Percentiles rank a stretch among this genome's conserved stretches.
These are phyloP conservation scores for Rozella allomycis DNA, from an alignment of 371 early-diverging fungal species.

Conservation along the genomic window DNA sequence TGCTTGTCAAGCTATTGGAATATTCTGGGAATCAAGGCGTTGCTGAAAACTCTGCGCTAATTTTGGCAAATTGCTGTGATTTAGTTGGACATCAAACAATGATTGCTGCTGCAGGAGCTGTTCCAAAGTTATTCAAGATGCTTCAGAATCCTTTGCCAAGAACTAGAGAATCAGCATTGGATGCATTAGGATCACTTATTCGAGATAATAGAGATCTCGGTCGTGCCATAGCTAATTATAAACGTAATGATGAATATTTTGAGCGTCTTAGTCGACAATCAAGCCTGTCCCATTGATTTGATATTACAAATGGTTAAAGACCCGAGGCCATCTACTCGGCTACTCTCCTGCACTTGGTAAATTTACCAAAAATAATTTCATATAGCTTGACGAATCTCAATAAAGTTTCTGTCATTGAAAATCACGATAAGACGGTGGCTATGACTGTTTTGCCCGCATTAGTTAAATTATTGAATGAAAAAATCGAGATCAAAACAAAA, in stretches of 20 bases:
- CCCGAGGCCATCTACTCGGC: constrained; percentile 36
- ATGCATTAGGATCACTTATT: constrained; percentile 43
- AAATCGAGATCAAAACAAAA: constrained; percentile 20
- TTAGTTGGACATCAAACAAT: constrained; percentile 33
- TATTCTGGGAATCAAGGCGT: constrained; percentile 2
- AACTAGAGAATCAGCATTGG: constrained; percentile 54
- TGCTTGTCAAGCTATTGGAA: too few relatives aligned
- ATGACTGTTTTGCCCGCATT: constrained; percentile 42
- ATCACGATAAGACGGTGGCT: constrained; percentile 30
- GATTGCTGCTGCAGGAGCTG: constrained; percentile 32
- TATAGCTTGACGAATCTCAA: not conserved
- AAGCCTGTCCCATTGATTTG: constrained; percentile 9
- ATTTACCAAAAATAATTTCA: constrained; percentile 1
- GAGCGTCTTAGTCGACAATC: not conserved
- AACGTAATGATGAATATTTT: constrained; percentile 21
- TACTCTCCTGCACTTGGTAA: constrained; percentile 45
- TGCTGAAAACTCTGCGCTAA: constrained; percentile 40
- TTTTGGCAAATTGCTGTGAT: constrained; percentile 40
- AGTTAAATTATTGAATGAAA: constrained; percentile 42
- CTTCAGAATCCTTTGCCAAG: constrained; percentile 12
- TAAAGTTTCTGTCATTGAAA: constrained; percentile 4
- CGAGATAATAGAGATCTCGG: constrained; percentile 36
- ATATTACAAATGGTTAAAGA: constrained; percentile 38
- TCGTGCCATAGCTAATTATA: constrained; percentile 17
- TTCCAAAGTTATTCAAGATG: constrained; percentile 33